Evolutionary conservation across 768 basidiomycete species (phyloP).

Genomic region (Inosperma sp.): DNA sequence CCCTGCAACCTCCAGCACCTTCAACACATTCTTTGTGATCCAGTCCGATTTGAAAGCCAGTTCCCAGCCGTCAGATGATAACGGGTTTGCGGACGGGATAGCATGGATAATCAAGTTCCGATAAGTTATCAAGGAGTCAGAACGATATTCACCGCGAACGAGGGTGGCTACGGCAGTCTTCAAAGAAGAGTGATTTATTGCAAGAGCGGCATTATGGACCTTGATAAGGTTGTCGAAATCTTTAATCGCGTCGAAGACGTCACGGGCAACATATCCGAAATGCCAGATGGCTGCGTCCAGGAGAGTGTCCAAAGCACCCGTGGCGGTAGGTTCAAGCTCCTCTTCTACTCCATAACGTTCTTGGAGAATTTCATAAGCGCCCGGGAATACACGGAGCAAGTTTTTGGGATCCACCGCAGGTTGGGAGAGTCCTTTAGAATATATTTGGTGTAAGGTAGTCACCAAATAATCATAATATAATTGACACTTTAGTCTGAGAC

Average conservation of each 20-base stretch:
- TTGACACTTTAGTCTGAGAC: too few species aligned
- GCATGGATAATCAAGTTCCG: background rate
- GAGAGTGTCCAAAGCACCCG: background rate
- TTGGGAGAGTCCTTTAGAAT: too few species aligned
- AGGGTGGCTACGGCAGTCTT: background rate
- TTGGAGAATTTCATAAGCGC: too few species aligned
- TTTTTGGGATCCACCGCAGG: too few species aligned
- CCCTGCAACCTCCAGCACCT: background rate
- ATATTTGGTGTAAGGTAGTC: too few species aligned
- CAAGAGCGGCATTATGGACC: background rate
- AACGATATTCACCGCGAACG: background rate
- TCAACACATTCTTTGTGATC: too few species aligned
- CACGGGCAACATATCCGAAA: conserved; percentile 1
- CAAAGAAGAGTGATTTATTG: background rate
- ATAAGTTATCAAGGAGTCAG: background rate
- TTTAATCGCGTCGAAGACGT: background rate
- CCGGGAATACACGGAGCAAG: too few species aligned
- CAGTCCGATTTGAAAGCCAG: background rate
- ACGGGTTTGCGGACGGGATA: background rate
- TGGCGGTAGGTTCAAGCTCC: background rate
- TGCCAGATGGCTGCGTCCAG: background rate
- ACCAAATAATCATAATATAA: too few species aligned
- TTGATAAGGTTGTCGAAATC: background rate
- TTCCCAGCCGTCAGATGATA: background rate
- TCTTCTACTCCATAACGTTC: too few species aligned